phyloP scores from a whole-genome alignment of 2,329 filamentous ascomycete genomes.

The Neocucurbitaria cava region DNA sequence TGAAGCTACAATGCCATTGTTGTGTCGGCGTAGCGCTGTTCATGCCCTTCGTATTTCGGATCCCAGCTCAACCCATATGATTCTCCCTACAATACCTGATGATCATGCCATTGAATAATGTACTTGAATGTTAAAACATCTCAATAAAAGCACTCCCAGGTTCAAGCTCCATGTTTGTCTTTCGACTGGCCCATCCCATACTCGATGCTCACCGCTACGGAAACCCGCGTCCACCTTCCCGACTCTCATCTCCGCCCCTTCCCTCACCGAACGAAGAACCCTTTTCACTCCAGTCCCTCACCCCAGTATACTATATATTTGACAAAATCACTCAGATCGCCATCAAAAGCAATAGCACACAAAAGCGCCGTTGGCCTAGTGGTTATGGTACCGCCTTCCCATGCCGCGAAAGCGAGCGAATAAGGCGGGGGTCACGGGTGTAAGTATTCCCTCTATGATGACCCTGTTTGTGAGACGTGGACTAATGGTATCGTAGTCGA shows the following conservation, averaged over 20 bases:
- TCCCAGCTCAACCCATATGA: slow-evolving; percentile 15
- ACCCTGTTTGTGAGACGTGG: too few species aligned
- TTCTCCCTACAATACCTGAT: not conserved
- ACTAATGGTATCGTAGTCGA: slow-evolving; percentile 2
- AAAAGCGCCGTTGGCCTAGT: slow-evolving; percentile 46
- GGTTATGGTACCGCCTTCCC: slow-evolving; percentile 51
- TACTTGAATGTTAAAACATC: not conserved
- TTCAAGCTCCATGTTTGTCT: not conserved
- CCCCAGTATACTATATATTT: not conserved
- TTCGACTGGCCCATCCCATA: too few species aligned
- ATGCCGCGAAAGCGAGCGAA: slow-evolving; percentile 19
- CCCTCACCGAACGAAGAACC: not conserved
- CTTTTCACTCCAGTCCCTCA: not conserved
- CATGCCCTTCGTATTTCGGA: slow-evolving; percentile 28
- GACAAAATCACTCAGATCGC: not conserved
- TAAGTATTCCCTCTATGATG: not conserved
- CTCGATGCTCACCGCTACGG: not conserved
- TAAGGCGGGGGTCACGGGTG: slow-evolving; percentile 40
- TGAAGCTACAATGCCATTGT: not conserved
- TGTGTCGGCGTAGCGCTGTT: slow-evolving; percentile 28
- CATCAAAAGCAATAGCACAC: not conserved
- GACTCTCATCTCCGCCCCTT: not conserved
- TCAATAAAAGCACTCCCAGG: not conserved
- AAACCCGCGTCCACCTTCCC: slow-evolving; percentile 9
- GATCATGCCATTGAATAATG: not conserved